Evolutionary conservation across 2,329 filamentous ascomycete genomes (phyloP).

Genomic region (Aspergillus brasiliensis): DNA sequence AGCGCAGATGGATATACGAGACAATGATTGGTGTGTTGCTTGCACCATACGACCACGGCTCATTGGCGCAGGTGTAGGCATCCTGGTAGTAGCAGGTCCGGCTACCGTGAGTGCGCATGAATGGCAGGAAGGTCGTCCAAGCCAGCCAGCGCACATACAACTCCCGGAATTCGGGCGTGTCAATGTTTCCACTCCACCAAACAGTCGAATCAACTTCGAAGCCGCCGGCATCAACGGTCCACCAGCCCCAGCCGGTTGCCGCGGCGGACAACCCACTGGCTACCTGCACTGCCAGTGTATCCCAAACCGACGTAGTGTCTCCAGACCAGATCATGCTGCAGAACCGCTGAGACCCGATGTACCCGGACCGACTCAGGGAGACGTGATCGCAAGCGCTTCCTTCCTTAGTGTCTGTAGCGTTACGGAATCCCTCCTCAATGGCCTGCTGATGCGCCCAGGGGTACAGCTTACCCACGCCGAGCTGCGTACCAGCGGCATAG

Average conservation of each 20-base stretch:
- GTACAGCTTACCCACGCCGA: constrained; percentile 62
- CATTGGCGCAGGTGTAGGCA: constrained; percentile 46
- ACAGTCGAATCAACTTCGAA: constrained; percentile 56
- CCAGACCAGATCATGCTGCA: constrained; percentile 63
- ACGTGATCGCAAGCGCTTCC: constrained; percentile 39
- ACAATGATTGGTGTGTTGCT: constrained; percentile 59
- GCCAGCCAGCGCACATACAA: constrained; percentile 67
- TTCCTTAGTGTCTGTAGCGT: constrained; percentile 53
- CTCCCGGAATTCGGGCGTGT: constrained; percentile 58
- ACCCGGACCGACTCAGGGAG: constrained; percentile 58
- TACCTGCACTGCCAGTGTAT: constrained; percentile 58
- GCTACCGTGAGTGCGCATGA: constrained; percentile 66
- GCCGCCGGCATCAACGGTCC: constrained; percentile 68
- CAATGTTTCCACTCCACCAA: constrained; percentile 54
- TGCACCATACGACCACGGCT: constrained; percentile 65
- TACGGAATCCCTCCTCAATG: constrained; percentile 60
- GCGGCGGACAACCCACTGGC: constrained; percentile 65
- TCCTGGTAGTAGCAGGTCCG: constrained; percentile 51
- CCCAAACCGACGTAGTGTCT: constrained; percentile 64
- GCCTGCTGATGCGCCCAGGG: constrained; percentile 58
- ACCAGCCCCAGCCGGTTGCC: constrained; percentile 63
- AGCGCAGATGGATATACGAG: constrained; percentile 59
- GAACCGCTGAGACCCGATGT: constrained; percentile 60
- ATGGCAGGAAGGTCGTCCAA: constrained; percentile 60
- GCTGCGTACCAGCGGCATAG: constrained; percentile 64